Percentiles rank a stretch among this genome's conserved stretches.
Evolutionary conservation across 2,329 filamentous ascomycete species (phyloP).

Genomic region (Sclerotinia spermophila): DNA sequence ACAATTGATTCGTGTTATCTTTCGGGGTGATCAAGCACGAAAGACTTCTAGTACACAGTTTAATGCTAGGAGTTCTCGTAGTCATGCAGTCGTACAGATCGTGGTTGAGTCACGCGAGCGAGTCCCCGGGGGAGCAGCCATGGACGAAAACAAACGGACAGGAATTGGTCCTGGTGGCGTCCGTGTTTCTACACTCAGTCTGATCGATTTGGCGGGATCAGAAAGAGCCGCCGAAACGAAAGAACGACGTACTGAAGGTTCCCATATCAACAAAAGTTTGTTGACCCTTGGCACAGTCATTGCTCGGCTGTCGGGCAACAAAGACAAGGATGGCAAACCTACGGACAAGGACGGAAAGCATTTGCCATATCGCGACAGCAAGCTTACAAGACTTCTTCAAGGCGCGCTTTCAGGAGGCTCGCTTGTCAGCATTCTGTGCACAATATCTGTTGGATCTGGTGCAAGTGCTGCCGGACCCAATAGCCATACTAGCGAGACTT

Average conservation of each 20-base stretch:
- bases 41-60: slow-evolving; percentile 94
- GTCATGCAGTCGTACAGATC: slow-evolving; percentile 97
- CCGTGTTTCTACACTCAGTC: slow-evolving; percentile 86
- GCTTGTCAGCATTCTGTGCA: slow-evolving; percentile 94
- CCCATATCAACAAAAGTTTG: slow-evolving; percentile 97
- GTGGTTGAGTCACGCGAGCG: slow-evolving; percentile 95
- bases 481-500: slow-evolving; percentile 78
- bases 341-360: slow-evolving; percentile 85
- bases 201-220: slow-evolving; percentile 95
- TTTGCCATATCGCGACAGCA: slow-evolving; percentile 94
- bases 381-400: slow-evolving; percentile 88
- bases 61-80: slow-evolving; percentile 93
- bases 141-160: slow-evolving; percentile 61
- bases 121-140: slow-evolving; percentile 50
- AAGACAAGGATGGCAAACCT: slow-evolving; percentile 72
- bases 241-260: slow-evolving; percentile 88
- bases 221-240: slow-evolving; percentile 95
- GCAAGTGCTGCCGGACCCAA: slow-evolving; percentile 67
- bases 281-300: slow-evolving; percentile 95
- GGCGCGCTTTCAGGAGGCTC: slow-evolving; percentile 90
- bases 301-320: slow-evolving; percentile 82
- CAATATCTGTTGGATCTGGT: slow-evolving; percentile 81
- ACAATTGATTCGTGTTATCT: slow-evolving; percentile 90
- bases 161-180: slow-evolving; percentile 80
- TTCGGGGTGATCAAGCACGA: slow-evolving; percentile 85